Conservation (phyloP, 2,329 filamentous ascomycete species). For the Epicoccum sorghinum region DNA sequence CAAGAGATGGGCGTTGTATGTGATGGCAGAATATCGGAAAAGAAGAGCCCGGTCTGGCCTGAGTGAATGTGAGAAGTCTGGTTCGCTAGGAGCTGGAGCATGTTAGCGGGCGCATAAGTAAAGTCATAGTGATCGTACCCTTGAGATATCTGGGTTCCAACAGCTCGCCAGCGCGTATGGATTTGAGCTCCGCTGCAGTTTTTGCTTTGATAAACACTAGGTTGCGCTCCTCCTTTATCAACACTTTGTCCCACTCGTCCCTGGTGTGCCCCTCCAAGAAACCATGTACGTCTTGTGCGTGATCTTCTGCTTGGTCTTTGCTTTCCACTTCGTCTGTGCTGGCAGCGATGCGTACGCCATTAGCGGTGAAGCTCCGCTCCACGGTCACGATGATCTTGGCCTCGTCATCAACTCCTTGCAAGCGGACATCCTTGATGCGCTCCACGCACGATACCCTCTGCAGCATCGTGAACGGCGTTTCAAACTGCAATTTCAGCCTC, state of each 20-base stretch:
- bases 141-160: slow-evolving; percentile 47
- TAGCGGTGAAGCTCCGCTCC: slow-evolving; percentile 56
- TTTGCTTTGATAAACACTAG: slow-evolving; percentile 68
- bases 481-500: slow-evolving; percentile 9
- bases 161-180: slow-evolving; percentile 34
- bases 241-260: slow-evolving; percentile 38
- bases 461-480: slow-evolving; percentile 16
- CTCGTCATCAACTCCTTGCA: slow-evolving; percentile 57
- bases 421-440: slow-evolving; percentile 53
- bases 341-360: no score
- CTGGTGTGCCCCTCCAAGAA: slow-evolving; percentile 6
- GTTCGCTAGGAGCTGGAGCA: slow-evolving; percentile 53
- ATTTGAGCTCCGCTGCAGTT: slow-evolving; percentile 47
- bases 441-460: slow-evolving; percentile 45
- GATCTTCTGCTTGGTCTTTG: background rate
- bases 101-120: slow-evolving; percentile 18
- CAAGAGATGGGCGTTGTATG: slow-evolving; percentile 90
- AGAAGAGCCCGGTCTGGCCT: slow-evolving; percentile 73
- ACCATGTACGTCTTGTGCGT: background rate
- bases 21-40: slow-evolving; percentile 84
- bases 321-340: background rate
- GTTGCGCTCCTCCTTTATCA: slow-evolving; percentile 64
- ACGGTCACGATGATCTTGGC: slow-evolving; percentile 66
- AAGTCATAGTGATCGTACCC: slow-evolving; percentile 26
- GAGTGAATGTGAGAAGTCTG: slow-evolving; percentile 65